phyloP scores from a whole-genome alignment of 352 stramenopile species.

The Pythium utonaiense region DNA sequence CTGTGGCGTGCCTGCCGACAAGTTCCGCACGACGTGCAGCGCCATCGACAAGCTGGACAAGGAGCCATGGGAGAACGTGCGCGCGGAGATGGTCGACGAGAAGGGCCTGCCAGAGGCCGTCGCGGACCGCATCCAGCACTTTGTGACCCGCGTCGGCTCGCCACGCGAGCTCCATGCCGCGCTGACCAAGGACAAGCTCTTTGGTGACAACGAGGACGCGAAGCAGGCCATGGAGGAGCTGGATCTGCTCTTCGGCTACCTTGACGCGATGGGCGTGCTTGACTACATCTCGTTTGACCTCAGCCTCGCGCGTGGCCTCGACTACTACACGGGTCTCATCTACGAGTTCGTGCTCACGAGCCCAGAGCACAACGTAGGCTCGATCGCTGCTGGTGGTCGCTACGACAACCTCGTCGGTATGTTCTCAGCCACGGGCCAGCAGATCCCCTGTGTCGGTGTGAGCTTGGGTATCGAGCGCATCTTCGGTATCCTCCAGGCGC shows the following conservation, averaged over 20 bases:
- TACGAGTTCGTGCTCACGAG: slow-evolving; percentile 97
- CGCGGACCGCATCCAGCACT: slow-evolving; percentile 93
- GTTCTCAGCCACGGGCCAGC: slow-evolving; percentile 92
- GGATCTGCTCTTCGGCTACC: slow-evolving; percentile 94
- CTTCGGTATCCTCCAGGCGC: slow-evolving; percentile 96
- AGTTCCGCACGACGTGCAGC: slow-evolving; percentile 97
- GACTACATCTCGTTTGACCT: slow-evolving; percentile 96
- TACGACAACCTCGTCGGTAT: slow-evolving; percentile 99
- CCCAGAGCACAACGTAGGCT: slow-evolving; percentile 91
- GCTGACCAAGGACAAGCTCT: slow-evolving; percentile 76
- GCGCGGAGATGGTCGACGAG: slow-evolving; percentile 95
- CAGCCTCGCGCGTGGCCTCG: slow-evolving; percentile 94
- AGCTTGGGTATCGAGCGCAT: slow-evolving; percentile 98
- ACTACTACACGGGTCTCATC: slow-evolving; percentile 99
- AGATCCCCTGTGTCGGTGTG: slow-evolving; percentile 98
- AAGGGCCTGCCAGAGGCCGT: slow-evolving; percentile 92
- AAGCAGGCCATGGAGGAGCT: slow-evolving; percentile 90
- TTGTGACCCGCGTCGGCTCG: slow-evolving; percentile 90
- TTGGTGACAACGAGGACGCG: slow-evolving; percentile 88
- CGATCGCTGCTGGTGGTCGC: slow-evolving; percentile 95
- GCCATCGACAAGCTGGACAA: slow-evolving; percentile 99
- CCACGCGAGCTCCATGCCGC: slow-evolving; percentile 84
- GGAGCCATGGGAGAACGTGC: slow-evolving; percentile 90
- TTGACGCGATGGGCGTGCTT: slow-evolving; percentile 96
- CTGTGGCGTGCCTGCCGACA: slow-evolving; percentile 94